Base-by-base conservation (phyloP, 805 yeast genomes). In the Saccharomycopsis vini region DNA sequence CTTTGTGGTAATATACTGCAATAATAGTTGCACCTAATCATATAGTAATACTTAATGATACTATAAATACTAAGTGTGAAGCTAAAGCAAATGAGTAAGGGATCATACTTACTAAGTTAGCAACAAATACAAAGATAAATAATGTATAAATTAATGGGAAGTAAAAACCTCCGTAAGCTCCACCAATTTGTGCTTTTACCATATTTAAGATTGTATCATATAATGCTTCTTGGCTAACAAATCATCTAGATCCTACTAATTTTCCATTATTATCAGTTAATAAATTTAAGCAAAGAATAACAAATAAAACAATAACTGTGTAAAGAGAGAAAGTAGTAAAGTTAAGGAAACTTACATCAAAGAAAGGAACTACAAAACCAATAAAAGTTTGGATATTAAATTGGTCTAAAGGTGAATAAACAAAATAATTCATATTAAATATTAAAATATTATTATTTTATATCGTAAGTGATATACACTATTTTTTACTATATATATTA, bases 141-240 rank as follows among this genome's bases (percentile, higher is more conserved):
- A 54, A 46, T 39, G 53, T 49, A 50, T 42, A 53, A 18, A 53
- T 40, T 21, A 54, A 50, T 36, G 56, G 52, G 41, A 50, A 52
- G 40, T 50, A 54, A 35, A 31, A 40, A 26, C 47, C 54, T 37
- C 51, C 51, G 28, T 46, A 42, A 33, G 37, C 44, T 36, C 52
- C 51, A 29, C 53, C 54, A 40, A 52, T 51, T 52, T 53, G 54
- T 31, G 40, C 31, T 44, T 41, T 45, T 12, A 49, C 51, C 52
- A 54, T 52, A 44, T 54, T 53, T 42, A 47, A 42, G 5, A 54
- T 51, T 23, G 57, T 52, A 52, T 53, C 54, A 44, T 50, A 51
- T 42, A 54, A 44, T n/a, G 54, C 46, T 50, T 53, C 56, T 45
- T 40, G 44, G 32, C 44, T 45, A 45, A 52, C 45, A 42, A 47